Evolutionary conservation across 257 asterid genomes (phyloP).

Genomic region (Agastache rugosa): DNA sequence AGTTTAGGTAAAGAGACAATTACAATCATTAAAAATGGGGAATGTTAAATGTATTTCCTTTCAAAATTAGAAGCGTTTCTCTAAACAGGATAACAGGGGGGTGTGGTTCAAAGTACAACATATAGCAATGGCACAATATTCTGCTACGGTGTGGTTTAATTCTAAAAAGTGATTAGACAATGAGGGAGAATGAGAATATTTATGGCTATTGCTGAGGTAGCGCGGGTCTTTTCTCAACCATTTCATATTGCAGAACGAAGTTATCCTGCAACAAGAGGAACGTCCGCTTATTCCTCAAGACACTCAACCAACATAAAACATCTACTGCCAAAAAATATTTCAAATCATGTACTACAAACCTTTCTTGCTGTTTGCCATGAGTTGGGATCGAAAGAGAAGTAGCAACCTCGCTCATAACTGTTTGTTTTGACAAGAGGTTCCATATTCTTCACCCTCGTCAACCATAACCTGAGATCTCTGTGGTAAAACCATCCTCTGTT

Average conservation of each 20-base stretch:
- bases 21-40: neutral
- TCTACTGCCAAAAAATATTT: neutral
- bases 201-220: slow-evolving; percentile 50
- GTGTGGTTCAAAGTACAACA: slow-evolving; percentile 40
- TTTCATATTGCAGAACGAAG: slow-evolving; percentile 68
- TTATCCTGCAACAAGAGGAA: slow-evolving; percentile 61
- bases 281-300: neutral
- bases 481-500: slow-evolving; percentile 91
- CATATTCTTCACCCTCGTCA: slow-evolving; percentile 61
- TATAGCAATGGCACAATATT: slow-evolving; percentile 30
- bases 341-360: slow-evolving; percentile 47
- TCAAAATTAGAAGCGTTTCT: neutral
- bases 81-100: slow-evolving; percentile 23
- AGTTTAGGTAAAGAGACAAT: neutral
- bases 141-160: slow-evolving; percentile 11
- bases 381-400: slow-evolving; percentile 75
- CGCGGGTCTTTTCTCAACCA: slow-evolving; percentile 69
- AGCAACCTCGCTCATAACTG: slow-evolving; percentile 74
- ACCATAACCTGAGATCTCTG: slow-evolving; percentile 73
- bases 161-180: slow-evolving; percentile 22
- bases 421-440: slow-evolving; percentile 73
- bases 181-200: neutral
- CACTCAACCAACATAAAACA: neutral
- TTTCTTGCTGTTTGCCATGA: slow-evolving; percentile 71
- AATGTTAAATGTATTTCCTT: slow-evolving; percentile 29